Evolutionary conservation across 148 eudicot genomes (phyloP).

Genomic region (Diospyros lotus): DNA sequence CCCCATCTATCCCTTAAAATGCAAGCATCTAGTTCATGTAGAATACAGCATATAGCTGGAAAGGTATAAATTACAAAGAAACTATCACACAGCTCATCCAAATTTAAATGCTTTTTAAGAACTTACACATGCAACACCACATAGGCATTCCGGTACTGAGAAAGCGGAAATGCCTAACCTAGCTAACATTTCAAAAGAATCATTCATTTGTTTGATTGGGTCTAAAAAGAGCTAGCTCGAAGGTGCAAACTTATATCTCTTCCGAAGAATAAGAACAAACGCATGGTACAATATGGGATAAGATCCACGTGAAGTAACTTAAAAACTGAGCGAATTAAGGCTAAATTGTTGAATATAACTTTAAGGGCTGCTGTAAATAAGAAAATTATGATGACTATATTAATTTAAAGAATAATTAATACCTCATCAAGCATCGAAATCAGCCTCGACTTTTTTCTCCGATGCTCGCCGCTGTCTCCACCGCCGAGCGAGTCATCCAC

Average conservation of each 20-base stretch:
- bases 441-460: slow-evolving; percentile 37
- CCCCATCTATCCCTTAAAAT: slow-evolving; percentile 3
- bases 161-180: slow-evolving; percentile 5
- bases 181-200: slow-evolving; percentile 1
- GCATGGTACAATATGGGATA: not conserved
- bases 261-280: slow-evolving; percentile 4
- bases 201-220: not conserved
- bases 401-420: not conserved
- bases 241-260: not conserved
- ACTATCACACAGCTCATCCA: slow-evolving; percentile 4
- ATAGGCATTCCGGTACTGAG: slow-evolving; percentile 7
- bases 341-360: not conserved
- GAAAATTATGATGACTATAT: not conserved
- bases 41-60: not conserved
- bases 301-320: not conserved
- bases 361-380: not conserved
- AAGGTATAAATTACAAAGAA: not conserved
- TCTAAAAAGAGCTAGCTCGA: not conserved
- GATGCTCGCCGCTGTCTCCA: slow-evolving; percentile 21
- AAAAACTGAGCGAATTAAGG: not conserved
- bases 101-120: slow-evolving; percentile 8
- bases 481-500: slow-evolving; percentile 17
- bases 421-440: slow-evolving; percentile 53
- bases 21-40: slow-evolving; percentile 22
- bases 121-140: slow-evolving; percentile 16